phyloP scores from a whole-genome alignment of 768 basidiomycete genomes.

The Nidula microcarpa region DNA sequence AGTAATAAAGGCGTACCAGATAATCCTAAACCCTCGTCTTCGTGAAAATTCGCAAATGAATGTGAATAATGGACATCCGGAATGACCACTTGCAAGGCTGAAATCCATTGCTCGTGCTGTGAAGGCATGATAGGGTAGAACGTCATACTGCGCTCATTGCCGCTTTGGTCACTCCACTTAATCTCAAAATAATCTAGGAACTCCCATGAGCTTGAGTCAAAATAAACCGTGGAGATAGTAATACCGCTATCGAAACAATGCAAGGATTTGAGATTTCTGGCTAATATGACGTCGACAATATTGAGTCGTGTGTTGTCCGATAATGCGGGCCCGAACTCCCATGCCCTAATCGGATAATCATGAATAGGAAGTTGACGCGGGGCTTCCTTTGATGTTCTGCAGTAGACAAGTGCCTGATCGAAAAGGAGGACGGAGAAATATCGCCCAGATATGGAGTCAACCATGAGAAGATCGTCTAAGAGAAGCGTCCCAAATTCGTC shows the following conservation, averaged over 20 bases:
- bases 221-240: not conserved
- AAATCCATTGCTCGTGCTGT: constrained; percentile 26
- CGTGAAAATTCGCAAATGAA: too few species aligned
- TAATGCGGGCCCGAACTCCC: constrained; percentile 35
- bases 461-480: constrained; percentile 28
- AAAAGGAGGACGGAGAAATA: constrained; percentile 29
- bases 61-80: constrained; percentile 17
- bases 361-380: constrained; percentile 2
- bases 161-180: constrained; percentile 20
- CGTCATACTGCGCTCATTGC: constrained; percentile 9
- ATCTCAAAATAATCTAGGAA: constrained; percentile 25
- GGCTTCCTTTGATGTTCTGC: constrained; percentile 16
- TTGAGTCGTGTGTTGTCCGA: constrained; percentile 19
- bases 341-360: constrained; percentile 28
- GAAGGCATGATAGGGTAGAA: constrained; percentile 15
- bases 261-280: constrained; percentile 16
- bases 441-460: constrained; percentile 14
- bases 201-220: not conserved
- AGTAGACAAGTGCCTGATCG: constrained; percentile 30
- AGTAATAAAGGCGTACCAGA: too few species aligned
- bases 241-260: constrained; percentile 26
- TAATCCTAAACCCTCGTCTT: too few species aligned
- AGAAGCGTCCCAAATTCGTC: constrained; percentile 25
- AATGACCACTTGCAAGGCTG: constrained; percentile 20
- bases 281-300: constrained; percentile 26